Percentiles rank a stretch among this genome's conserved stretches.
These are phyloP conservation scores for Melaleuca alternifolia DNA, from an alignment of 345 rosid species.

Conservation along the genomic window DNA sequence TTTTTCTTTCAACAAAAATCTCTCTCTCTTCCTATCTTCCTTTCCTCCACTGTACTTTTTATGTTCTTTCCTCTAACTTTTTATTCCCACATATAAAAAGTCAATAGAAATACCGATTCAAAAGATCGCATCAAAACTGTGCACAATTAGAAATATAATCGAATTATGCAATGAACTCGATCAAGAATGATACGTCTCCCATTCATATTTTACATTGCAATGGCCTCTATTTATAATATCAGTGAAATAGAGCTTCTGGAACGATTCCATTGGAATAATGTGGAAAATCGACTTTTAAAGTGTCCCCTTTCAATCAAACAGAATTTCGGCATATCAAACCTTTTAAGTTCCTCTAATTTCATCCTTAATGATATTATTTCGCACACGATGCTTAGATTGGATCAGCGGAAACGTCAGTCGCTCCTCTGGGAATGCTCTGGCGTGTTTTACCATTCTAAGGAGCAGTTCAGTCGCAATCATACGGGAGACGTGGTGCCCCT, in stretches of 20 bases:
- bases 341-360: background rate
- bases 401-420: background rate
- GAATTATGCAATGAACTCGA: background rate
- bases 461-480: background rate
- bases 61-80: too few species aligned
- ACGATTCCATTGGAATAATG: background rate
- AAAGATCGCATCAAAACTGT: background rate
- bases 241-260: rapidly evolving
- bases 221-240: background rate
- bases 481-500: background rate
- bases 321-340: background rate
- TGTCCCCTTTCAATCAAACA: background rate
- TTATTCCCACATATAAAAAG: too few species aligned
- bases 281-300: background rate
- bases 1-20: too few species aligned
- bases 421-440: background rate
- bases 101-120: background rate
- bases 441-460: background rate
- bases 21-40: too few species aligned
- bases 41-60: background rate
- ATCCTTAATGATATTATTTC: background rate
- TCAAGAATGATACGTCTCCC: background rate
- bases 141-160: background rate
- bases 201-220: background rate
- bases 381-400: background rate